Conservation (phyloP, 371 early-diverging fungal species). For the Apophysomyces ossiformis region DNA sequence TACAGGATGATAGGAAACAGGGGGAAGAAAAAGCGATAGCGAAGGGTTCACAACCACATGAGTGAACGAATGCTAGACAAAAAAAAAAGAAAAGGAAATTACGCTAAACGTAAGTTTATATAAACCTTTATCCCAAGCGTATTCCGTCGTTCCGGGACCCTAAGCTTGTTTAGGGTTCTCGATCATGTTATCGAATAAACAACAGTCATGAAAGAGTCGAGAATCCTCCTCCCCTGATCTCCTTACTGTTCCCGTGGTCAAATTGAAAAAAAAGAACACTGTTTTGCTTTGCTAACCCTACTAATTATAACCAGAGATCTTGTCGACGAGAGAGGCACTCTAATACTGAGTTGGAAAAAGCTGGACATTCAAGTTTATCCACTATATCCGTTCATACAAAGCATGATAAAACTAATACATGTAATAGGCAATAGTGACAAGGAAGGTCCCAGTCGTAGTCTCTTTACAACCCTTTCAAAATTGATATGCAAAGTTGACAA, state of each 20-base stretch:
- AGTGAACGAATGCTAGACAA: background rate
- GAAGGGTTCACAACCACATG: slow-evolving; percentile 3
- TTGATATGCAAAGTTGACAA: too few relatives aligned
- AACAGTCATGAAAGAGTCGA: slow-evolving; percentile 12
- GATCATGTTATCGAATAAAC: slow-evolving; percentile 17
- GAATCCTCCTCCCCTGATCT: slow-evolving; percentile 24
- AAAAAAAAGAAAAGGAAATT: background rate
- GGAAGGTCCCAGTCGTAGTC: background rate
- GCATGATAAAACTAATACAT: too few relatives aligned
- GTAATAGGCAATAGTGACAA: too few relatives aligned
- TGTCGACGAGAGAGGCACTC: background rate
- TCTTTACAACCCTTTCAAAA: too few relatives aligned
- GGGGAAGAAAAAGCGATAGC: background rate
- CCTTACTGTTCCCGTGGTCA: slow-evolving; percentile 25
- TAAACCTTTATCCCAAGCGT: slow-evolving; percentile 7
- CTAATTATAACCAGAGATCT: background rate
- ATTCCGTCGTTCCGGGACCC: slow-evolving; percentile 12
- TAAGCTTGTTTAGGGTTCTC: slow-evolving; percentile 9
- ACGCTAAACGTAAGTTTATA: background rate
- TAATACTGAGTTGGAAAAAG: background rate
- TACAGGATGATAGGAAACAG: slow-evolving; percentile 7
- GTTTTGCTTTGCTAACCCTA: slow-evolving; percentile 5
- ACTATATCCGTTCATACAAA: background rate
- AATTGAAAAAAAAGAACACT: background rate
- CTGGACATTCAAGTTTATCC: background rate